Evolutionary conservation across 1,139 yeast species (phyloP).

Genomic region (Lodderomyces margitis): DNA sequence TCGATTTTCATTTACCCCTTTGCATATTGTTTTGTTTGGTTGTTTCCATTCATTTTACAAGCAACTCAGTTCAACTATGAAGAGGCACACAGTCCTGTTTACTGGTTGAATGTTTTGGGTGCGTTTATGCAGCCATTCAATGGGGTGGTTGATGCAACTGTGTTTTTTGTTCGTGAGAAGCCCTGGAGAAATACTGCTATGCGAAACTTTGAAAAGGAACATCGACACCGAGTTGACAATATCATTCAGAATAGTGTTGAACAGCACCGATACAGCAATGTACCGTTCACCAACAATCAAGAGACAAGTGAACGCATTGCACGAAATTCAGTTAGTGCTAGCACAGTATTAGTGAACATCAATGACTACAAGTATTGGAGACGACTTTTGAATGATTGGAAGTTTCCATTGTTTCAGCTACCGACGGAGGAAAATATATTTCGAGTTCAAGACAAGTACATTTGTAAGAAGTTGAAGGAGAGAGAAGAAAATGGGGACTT

Average conservation of each 20-base stretch:
- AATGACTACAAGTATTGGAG: constrained; percentile 35
- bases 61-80: constrained; percentile 57
- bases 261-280: constrained; percentile 7
- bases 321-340: constrained; percentile 26
- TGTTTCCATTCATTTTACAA: constrained; percentile 75
- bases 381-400: constrained; percentile 28
- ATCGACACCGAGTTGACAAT: constrained; percentile 28
- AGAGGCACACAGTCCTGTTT: constrained; percentile 46
- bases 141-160: constrained; percentile 74
- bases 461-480: constrained; percentile 17
- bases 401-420: constrained; percentile 43
- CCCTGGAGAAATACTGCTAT: constrained; percentile 65
- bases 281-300: constrained; percentile 4
- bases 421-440: constrained; percentile 38
- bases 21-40: constrained; percentile 77
- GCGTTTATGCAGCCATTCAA: constrained; percentile 80
- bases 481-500: not conserved
- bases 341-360: constrained; percentile 25
- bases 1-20: constrained; percentile 81
- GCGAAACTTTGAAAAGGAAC: constrained; percentile 40
- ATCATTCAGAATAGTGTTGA: constrained; percentile 14
- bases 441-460: constrained; percentile 26
- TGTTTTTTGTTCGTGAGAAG: constrained; percentile 71
- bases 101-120: constrained; percentile 65
- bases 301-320: constrained; percentile 25